Conservation (phyloP, 352 stramenopile species). For the Vaucheria bursata region DNA sequence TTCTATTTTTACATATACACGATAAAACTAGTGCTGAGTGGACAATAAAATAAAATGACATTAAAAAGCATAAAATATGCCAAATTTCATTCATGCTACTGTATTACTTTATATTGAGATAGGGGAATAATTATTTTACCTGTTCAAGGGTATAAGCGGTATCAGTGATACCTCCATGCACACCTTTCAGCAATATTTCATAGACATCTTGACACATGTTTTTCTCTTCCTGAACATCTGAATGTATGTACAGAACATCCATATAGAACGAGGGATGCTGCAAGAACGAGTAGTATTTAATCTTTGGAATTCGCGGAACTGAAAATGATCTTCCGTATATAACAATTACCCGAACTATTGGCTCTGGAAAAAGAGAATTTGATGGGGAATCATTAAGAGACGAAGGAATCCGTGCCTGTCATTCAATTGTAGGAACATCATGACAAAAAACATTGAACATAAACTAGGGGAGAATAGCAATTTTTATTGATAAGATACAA, state of each 20-base stretch:
- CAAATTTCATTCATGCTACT: too few species aligned
- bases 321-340: background rate
- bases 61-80: too few species aligned
- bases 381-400: too few species aligned
- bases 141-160: too few species aligned
- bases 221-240: background rate
- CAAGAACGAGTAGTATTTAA: background rate
- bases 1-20: too few species aligned
- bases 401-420: background rate
- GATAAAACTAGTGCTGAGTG: too few species aligned
- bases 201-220: constrained; percentile 1
- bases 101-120: too few species aligned
- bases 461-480: too few species aligned
- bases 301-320: background rate
- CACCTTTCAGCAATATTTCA: background rate
- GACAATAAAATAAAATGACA: too few species aligned
- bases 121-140: too few species aligned
- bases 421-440: background rate
- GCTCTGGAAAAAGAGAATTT: too few species aligned
- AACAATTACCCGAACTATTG: background rate
- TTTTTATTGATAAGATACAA: background rate
- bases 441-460: background rate
- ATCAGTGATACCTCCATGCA: too few species aligned
- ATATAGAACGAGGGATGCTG: background rate
- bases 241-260: constrained; percentile 4